These are phyloP conservation scores for Diplodia mutila DNA, from an alignment of 2,329 filamentous ascomycete species.

Conservation along the genomic window DNA sequence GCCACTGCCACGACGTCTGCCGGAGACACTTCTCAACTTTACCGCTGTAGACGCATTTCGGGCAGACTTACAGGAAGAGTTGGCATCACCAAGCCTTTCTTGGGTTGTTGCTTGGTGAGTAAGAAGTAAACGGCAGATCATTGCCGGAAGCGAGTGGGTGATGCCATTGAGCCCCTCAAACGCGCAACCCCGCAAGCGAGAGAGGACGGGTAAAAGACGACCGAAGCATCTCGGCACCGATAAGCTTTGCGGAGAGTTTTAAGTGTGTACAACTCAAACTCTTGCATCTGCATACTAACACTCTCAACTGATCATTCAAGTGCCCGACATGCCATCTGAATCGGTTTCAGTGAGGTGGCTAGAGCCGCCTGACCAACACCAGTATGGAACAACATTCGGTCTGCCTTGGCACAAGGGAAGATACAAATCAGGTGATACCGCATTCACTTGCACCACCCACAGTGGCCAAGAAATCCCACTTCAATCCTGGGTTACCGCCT, in stretches of 20 bases:
- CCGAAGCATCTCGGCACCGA: background rate
- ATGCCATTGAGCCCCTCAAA: conserved; percentile 20
- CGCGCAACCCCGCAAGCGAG: conserved; percentile 19
- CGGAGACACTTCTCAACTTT: background rate
- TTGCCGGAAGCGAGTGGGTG: conserved; percentile 4
- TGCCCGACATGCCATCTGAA: background rate
- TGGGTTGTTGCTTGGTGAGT: conserved; percentile 9
- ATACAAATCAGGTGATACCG: conserved; percentile 42
- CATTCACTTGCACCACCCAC: conserved; percentile 30
- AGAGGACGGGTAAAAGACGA: background rate
- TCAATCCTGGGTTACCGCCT: conserved; percentile 62
- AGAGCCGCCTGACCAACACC: conserved; percentile 5
- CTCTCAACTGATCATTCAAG: background rate
- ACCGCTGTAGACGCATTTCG: background rate
- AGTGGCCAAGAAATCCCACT: conserved; percentile 37
- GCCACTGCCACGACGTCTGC: background rate
- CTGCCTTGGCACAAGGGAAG: conserved; percentile 46
- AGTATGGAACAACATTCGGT: conserved; percentile 44
- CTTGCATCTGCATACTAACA: background rate
- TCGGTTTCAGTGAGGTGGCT: background rate
- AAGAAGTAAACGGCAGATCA: background rate
- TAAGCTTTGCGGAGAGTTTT: background rate
- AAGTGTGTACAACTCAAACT: background rate
- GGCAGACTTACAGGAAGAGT: background rate
- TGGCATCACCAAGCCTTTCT: conserved; percentile 19